These are phyloP conservation scores for Leishmania gerbilli DNA, from an alignment of 208 protist species.

Conservation along the genomic window DNA sequence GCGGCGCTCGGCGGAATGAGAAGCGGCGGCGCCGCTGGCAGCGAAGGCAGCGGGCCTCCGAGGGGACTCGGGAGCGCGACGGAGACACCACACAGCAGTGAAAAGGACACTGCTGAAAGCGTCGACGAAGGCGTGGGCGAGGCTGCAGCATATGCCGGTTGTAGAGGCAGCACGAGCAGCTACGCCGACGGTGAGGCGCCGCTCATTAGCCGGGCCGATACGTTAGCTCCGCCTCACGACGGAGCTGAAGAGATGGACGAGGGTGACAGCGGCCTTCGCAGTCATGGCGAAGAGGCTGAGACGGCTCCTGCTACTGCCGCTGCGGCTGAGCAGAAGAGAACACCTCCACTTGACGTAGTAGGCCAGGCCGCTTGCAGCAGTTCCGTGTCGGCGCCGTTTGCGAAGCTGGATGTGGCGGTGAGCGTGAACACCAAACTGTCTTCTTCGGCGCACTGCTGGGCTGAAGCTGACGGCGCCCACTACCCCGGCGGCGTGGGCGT, in stretches of 20 bases:
- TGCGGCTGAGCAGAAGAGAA: neutral
- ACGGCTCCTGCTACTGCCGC: neutral
- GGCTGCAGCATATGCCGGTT: neutral
- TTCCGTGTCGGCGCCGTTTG: neutral
- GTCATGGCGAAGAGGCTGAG: neutral
- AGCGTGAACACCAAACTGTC: neutral
- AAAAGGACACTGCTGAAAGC: constrained; percentile 1
- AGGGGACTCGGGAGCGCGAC: constrained; percentile 7
- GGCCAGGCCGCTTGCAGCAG: neutral
- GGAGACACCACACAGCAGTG: constrained; percentile 12
- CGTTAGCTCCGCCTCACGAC: neutral
- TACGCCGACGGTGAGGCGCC: neutral
- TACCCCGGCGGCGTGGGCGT: neutral
- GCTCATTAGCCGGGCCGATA: neutral
- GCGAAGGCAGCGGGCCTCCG: neutral
- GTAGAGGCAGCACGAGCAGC: neutral
- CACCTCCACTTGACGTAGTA: neutral
- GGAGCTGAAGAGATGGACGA: neutral
- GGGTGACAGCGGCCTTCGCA: neutral
- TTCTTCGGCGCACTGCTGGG: neutral
- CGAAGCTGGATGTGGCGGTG: neutral
- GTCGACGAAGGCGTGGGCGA: neutral
- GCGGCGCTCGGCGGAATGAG: neutral
- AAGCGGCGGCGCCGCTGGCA: neutral
- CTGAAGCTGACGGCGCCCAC: neutral